These are phyloP conservation scores for Penicillium atrosanguineum DNA, from an alignment of 495 filamentous ascomycete species.

Conservation along the genomic window DNA sequence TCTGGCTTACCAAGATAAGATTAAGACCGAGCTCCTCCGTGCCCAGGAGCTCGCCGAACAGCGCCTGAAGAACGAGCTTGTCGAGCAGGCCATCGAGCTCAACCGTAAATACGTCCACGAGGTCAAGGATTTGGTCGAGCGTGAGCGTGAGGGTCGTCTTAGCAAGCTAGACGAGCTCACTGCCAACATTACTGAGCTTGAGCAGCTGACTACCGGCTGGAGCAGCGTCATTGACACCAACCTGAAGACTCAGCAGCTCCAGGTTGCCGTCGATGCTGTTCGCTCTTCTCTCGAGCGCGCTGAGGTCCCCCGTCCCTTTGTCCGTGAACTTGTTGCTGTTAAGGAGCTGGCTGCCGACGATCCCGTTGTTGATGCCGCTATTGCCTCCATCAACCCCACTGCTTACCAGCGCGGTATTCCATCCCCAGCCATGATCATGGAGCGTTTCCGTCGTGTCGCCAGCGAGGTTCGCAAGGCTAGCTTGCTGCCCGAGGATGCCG, in stretches of 20 bases:
- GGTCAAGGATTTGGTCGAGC: conserved; percentile 78
- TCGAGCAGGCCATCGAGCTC: conserved; percentile 86
- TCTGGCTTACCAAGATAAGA: conserved; percentile 72
- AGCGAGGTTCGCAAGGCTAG: conserved; percentile 90
- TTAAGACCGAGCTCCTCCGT: conserved; percentile 70
- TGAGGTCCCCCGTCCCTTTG: conserved; percentile 75
- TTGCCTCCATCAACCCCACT: conserved; percentile 87
- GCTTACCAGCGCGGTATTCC: conserved; percentile 93
- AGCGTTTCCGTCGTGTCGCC: conserved; percentile 94
- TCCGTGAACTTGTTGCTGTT: conserved; percentile 85
- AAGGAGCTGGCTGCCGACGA: conserved; percentile 87
- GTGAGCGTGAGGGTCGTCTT: conserved; percentile 82
- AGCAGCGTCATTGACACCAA: conserved; percentile 83
- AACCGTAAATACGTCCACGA: conserved; percentile 78
- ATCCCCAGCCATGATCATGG: conserved; percentile 77
- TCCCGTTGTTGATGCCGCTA: conserved; percentile 81
- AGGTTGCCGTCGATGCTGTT: conserved; percentile 92
- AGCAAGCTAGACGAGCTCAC: conserved; percentile 79
- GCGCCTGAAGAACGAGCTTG: conserved; percentile 75
- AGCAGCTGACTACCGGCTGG: conserved; percentile 81
- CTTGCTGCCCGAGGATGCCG: conserved; percentile 86
- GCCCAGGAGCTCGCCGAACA: conserved; percentile 74
- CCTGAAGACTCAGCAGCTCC: conserved; percentile 89
- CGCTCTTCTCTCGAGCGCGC: conserved; percentile 73
- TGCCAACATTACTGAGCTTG: conserved; percentile 72